Evolutionary conservation across 257 asterid genomes (phyloP).

Genomic region (Solanum pimpinellifolium): DNA sequence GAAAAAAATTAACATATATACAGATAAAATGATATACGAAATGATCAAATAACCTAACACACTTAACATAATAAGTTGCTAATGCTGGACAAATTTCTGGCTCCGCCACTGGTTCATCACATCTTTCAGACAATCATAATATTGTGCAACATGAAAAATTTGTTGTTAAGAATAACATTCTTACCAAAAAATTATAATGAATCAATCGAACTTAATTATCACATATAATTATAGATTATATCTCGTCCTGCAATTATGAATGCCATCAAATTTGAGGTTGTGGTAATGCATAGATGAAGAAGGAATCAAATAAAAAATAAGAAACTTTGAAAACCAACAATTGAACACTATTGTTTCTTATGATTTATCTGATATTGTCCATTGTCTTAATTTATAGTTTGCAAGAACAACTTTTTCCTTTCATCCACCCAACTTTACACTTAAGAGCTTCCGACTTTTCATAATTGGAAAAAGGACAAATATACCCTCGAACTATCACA

Average conservation of each 20-base stretch:
- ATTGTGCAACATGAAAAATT: neutral
- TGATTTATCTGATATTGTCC: neutral
- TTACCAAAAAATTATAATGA: neutral
- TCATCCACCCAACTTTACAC: neutral
- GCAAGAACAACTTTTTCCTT: neutral
- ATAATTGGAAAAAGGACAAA: too few relatives aligned
- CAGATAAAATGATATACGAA: too few relatives aligned
- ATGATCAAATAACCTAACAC: too few relatives aligned
- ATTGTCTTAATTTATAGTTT: neutral
- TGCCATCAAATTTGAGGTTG: neutral
- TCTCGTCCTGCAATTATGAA: neutral
- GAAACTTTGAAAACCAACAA: neutral
- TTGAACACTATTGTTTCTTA: neutral
- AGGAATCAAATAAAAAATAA: neutral
- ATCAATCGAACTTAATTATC: neutral
- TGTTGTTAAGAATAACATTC: neutral
- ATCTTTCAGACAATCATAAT: neutral
- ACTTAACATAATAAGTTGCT: too few relatives aligned
- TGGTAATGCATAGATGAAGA: neutral
- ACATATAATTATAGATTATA: too few relatives aligned
- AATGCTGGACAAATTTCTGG: too few relatives aligned
- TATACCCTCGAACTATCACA: too few relatives aligned
- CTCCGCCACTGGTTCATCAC: neutral
- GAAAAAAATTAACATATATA: too few relatives aligned
- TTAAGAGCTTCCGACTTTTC: neutral